These are phyloP conservation scores for Starmerella ratchasimensis DNA, from an alignment of 805 yeast genomes.

Conservation along the genomic window DNA sequence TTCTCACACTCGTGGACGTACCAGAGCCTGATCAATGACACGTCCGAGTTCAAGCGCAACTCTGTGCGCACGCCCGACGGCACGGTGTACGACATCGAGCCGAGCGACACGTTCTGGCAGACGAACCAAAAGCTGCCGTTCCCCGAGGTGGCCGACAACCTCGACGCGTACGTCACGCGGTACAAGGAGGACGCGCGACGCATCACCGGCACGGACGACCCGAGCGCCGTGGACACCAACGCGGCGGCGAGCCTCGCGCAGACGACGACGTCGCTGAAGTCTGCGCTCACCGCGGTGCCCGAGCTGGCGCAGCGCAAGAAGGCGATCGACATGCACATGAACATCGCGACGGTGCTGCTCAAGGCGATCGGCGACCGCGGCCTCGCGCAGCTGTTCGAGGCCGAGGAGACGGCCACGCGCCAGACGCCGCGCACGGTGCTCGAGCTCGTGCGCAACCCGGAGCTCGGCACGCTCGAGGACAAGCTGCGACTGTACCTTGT, in stretches of 20 bases:
- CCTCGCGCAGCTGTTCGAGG: conserved; percentile 81
- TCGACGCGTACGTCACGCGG: conserved; percentile 64
- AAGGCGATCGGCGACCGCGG: conserved; percentile 75
- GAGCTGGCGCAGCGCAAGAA: conserved; percentile 79
- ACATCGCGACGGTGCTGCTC: conserved; percentile 70
- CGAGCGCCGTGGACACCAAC: conserved; percentile 33
- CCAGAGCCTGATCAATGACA: conserved; percentile 91
- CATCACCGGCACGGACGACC: conserved; percentile 60
- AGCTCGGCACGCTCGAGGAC: conserved; percentile 47
- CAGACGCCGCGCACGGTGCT: conserved; percentile 41
- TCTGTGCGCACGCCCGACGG: conserved; percentile 48
- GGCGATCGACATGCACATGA: conserved; percentile 93
- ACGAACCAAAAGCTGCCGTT: conserved; percentile 76
- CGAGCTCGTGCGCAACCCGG: conserved; percentile 39
- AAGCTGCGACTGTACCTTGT: conserved; percentile 81
- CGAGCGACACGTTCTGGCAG: conserved; percentile 85
- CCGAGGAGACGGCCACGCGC: conserved; percentile 61
- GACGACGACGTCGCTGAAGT: conserved; percentile 63
- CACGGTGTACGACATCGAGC: conserved; percentile 68
- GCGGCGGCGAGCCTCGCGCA: too few species aligned
- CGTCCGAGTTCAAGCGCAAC: conserved; percentile 67
- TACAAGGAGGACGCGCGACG: conserved; percentile 84
- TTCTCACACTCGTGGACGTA: conserved; percentile 96
- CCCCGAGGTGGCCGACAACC: conserved; percentile 98
- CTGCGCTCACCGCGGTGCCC: conserved; percentile 82